These are phyloP conservation scores for Clarireedia homoeocarpa DNA, from an alignment of 2,329 filamentous ascomycete genomes.

Conservation along the genomic window DNA sequence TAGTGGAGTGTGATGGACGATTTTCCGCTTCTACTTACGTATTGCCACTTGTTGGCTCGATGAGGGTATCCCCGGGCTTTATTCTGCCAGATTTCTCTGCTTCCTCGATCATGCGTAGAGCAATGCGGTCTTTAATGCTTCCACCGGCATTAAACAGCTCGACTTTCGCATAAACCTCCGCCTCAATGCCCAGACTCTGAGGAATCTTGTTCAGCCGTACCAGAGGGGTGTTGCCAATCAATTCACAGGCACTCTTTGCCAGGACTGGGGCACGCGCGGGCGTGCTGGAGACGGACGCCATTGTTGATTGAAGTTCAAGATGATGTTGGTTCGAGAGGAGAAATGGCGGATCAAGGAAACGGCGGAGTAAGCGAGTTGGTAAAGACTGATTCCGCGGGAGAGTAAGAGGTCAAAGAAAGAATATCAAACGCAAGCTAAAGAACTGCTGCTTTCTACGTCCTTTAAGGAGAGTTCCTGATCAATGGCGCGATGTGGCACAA, in stretches of 20 bases:
- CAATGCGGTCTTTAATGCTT: slow-evolving; percentile 91
- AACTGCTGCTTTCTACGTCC: background rate
- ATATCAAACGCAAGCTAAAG: background rate
- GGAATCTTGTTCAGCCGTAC: slow-evolving; percentile 91
- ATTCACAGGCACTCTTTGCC: slow-evolving; percentile 63
- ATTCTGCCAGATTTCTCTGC: slow-evolving; percentile 87
- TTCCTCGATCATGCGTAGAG: slow-evolving; percentile 93
- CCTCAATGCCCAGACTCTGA: slow-evolving; percentile 80
- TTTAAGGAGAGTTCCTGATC: background rate
- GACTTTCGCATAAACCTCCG: slow-evolving; percentile 82
- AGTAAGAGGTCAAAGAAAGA: background rate
- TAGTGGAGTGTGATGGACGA: background rate
- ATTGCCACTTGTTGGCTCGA: slow-evolving; percentile 96
- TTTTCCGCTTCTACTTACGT: slow-evolving; percentile 43
- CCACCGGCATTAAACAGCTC: slow-evolving; percentile 93
- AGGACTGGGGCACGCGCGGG: slow-evolving; percentile 22
- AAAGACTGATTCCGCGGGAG: too few relatives aligned
- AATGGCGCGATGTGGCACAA: background rate
- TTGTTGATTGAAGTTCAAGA: slow-evolving; percentile 8
- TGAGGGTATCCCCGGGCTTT: slow-evolving; percentile 93
- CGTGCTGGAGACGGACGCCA: slow-evolving; percentile 20
- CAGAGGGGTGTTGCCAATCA: slow-evolving; percentile 94
- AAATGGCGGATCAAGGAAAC: background rate
- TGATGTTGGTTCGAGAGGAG: background rate
- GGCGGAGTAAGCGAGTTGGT: background rate